These are phyloP conservation scores for Arxiozyma slooffiae DNA, from an alignment of 1,139 yeast species.

Conservation along the genomic window DNA sequence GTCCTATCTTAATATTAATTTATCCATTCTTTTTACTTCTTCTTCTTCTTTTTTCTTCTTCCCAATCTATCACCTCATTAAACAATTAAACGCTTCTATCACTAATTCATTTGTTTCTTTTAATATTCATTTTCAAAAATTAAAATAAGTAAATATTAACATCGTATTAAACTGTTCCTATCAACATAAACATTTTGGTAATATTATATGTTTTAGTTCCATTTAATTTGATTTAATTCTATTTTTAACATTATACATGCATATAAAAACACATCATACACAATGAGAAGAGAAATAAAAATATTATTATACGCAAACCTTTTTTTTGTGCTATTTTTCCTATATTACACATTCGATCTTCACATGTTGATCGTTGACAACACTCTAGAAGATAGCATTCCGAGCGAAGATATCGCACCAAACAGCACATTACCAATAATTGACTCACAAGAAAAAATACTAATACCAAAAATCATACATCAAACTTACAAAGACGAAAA, in stretches of 20 bases:
- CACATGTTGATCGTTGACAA: slow-evolving; percentile 69
- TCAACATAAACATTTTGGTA: neutral
- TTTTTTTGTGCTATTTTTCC: slow-evolving; percentile 43
- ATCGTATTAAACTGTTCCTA: neutral
- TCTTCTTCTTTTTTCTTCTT: too few species aligned
- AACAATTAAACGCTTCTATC: neutral
- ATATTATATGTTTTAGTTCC: neutral
- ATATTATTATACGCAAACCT: slow-evolving; percentile 51
- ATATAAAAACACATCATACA: neutral
- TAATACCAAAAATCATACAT: slow-evolving; percentile 77
- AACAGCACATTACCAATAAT: slow-evolving; percentile 33
- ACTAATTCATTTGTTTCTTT: neutral
- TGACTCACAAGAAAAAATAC: slow-evolving; percentile 33
- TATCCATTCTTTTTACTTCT: too few species aligned
- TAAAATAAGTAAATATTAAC: neutral
- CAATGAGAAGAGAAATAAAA: slow-evolving; percentile 46
- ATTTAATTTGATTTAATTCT: too few species aligned
- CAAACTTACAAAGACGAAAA: slow-evolving; percentile 78
- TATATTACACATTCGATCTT: slow-evolving; percentile 62
- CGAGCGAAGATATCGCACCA: slow-evolving; percentile 41
- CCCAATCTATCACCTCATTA: too few species aligned
- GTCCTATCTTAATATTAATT: neutral
- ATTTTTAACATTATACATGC: neutral
- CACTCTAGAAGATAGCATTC: slow-evolving; percentile 51
- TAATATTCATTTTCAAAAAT: neutral